Evolutionary conservation across 1,139 yeast species (phyloP).

Genomic region (Zygosaccharomyces pseudobailii): DNA sequence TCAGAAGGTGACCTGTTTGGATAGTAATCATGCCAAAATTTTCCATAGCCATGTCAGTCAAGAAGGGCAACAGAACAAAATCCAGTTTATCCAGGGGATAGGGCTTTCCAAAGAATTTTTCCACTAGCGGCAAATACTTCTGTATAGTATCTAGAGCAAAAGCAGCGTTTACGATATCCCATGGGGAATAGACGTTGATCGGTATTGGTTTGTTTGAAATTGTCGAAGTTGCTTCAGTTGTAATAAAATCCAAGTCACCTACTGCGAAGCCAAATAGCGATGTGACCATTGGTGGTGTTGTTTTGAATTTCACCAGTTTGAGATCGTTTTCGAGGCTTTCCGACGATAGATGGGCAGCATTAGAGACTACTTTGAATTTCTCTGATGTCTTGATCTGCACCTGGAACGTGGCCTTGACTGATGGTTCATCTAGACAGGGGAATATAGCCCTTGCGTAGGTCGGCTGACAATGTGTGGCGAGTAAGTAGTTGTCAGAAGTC

Average conservation of each 20-base stretch:
- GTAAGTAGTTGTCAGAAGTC: constrained; percentile 43
- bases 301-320: constrained; percentile 40
- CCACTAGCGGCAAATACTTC: constrained; percentile 45
- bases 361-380: constrained; percentile 48
- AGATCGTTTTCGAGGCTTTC: constrained; percentile 18
- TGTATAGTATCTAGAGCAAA: constrained; percentile 45
- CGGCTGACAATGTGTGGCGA: constrained; percentile 72
- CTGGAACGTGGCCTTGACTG: constrained; percentile 48
- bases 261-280: constrained; percentile 62
- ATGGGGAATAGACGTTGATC: constrained; percentile 50
- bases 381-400: constrained; percentile 44
- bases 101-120: constrained; percentile 38
- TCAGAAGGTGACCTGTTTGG: constrained; percentile 47
- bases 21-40: constrained; percentile 67
- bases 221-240: constrained; percentile 31
- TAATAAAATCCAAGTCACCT: constrained; percentile 58
- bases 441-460: constrained; percentile 54
- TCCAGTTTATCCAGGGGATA: constrained; percentile 64
- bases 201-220: constrained; percentile 35
- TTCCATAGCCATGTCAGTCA: constrained; percentile 76
- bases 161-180: constrained; percentile 42
- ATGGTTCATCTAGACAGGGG: constrained; percentile 63
- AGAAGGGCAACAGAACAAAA: constrained; percentile 60
- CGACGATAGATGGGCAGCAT: constrained; percentile 31
- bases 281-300: constrained; percentile 54